These are phyloP conservation scores for Kuraishia piskuri DNA, from an alignment of 805 yeast genomes.

Conservation along the genomic window DNA sequence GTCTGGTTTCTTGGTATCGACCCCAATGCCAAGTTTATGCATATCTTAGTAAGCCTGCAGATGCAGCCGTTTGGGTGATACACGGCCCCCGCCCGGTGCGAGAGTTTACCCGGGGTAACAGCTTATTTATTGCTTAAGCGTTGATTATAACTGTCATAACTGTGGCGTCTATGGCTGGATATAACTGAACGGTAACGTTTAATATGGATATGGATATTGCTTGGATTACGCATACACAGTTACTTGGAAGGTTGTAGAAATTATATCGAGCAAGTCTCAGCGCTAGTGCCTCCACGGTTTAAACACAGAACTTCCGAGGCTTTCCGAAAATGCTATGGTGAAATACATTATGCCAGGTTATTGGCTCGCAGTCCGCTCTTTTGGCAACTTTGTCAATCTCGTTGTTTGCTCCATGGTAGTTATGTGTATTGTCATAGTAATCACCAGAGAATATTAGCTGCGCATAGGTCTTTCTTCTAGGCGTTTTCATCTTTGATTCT, in stretches of 20 bases:
- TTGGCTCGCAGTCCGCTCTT: slow-evolving; percentile 29
- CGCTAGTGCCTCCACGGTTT: not conserved
- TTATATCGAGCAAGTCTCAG: not conserved
- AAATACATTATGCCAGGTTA: slow-evolving; percentile 45
- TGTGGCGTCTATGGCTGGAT: no score
- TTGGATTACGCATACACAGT: no score
- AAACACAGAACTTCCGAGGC: slow-evolving; percentile 23
- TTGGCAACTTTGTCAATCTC: not conserved
- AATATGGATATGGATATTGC: no score
- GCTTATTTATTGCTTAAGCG: no score
- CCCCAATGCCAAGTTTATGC: no score
- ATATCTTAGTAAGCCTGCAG: not conserved
- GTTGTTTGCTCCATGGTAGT: not conserved
- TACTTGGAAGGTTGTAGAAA: no score
- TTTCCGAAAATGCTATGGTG: slow-evolving; percentile 43
- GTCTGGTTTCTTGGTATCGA: no score
- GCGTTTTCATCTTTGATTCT: slow-evolving; percentile 2
- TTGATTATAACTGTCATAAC: no score
- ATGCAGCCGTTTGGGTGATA: not conserved
- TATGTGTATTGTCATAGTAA: not conserved
- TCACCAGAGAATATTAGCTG: not conserved
- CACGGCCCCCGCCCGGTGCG: no score
- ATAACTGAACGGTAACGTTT: no score
- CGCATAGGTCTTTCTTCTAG: not conserved
- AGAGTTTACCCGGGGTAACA: no score